Base-by-base conservation (phyloP, 345 rosid genomes). In the Camelina hispida region DNA sequence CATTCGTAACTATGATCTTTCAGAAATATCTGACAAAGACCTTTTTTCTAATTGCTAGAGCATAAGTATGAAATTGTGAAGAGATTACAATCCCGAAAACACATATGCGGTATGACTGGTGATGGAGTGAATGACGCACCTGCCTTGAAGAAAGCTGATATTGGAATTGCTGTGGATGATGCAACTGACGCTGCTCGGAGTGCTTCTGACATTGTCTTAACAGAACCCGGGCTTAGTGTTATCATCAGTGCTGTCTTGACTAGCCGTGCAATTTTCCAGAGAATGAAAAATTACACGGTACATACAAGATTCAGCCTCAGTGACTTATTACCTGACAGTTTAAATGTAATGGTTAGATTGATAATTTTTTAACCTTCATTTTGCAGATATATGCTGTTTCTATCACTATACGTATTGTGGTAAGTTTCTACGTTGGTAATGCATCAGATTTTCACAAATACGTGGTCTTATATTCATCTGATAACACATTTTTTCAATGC, bases 231-330 rank as follows among this genome's bases (percentile, higher is more conserved):
- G 1, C 80, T 87, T 56, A 87, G 91, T 79, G 91, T 84, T 52
- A 85, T 87, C 73, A 85, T 84, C 28, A 83, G 84, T 46, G 86
- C 87, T 67, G 87, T 84, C 73, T 78, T 85, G 43, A 85, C 89
- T 44, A 85, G 91, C 76, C 87, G 87, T 37, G 91, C 89, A 18
- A 84, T 87, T 54, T 83, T 85, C 81, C 89, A 84, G 40, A 84
- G 88, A 62, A 88, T 88, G 92, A 88, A 87, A 64, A 88, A 88
- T 60, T 86, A 85, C 79, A 86, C 87, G 68, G 89, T 87, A 62
- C 50, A 43, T 30, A 4, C 52, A 12, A 56, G 44, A 3, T 71
- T 63, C 25, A 62, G 12, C 68, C 17, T 52, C 62, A 52, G 28
- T 47, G 14, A 37, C 66, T 22, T 44, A 34, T 2, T 32, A 46